These are phyloP conservation scores for Suhomyces faveliae DNA, from an alignment of 805 yeast species.

Conservation along the genomic window DNA sequence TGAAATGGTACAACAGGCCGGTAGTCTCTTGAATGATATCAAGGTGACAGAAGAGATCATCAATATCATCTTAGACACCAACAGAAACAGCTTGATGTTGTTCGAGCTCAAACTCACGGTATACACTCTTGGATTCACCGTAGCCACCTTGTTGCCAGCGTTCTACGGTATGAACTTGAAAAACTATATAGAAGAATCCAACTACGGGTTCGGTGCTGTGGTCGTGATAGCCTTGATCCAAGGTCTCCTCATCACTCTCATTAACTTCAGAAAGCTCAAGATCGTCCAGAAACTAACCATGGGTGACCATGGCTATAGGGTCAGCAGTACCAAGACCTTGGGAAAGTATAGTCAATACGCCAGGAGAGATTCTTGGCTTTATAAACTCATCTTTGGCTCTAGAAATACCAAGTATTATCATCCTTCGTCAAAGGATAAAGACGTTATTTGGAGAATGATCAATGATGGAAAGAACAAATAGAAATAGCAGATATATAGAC, in stretches of 20 bases:
- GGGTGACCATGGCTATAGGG: conserved; percentile 12
- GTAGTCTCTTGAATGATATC: conserved; percentile 76
- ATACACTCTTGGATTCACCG: conserved; percentile 80
- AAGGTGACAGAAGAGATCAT: conserved; percentile 91
- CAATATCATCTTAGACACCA: conserved; percentile 86
- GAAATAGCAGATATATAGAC: background rate
- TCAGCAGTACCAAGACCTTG: conserved; percentile 13
- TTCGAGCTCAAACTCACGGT: conserved; percentile 80
- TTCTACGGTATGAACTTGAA: conserved; percentile 86
- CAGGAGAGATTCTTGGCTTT: conserved; percentile 16
- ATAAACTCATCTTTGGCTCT: conserved; percentile 27
- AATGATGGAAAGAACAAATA: conserved; percentile 29
- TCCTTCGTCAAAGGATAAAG: conserved; percentile 38
- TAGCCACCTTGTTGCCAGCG: conserved; percentile 83
- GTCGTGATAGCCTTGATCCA: conserved; percentile 50
- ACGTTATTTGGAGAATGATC: conserved; percentile 45
- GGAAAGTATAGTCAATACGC: background rate
- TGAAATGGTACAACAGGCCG: conserved; percentile 89
- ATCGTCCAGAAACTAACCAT: conserved; percentile 67
- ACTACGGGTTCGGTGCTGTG: conserved; percentile 60
- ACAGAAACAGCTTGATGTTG: conserved; percentile 85
- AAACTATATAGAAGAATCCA: conserved; percentile 71
- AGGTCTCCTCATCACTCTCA: conserved; percentile 53
- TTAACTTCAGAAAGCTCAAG: conserved; percentile 56
- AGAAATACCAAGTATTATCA: conserved; percentile 24